These are phyloP conservation scores for Quambalaria eucalypti DNA, from an alignment of 1,284 basidiomycete genomes.

Conservation along the genomic window DNA sequence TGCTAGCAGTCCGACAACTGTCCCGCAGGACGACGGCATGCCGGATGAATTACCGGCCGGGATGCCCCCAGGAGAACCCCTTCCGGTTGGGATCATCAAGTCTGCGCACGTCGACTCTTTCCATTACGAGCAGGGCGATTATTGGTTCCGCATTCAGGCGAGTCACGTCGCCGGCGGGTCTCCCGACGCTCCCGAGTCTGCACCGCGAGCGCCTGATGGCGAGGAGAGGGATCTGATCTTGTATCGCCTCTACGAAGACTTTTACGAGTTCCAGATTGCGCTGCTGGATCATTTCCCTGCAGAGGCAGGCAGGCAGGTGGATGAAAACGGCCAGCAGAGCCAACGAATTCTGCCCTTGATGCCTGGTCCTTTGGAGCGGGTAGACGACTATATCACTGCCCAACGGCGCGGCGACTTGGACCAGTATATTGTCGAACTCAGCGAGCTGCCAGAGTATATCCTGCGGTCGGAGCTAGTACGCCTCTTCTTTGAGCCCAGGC, in stretches of 20 bases:
- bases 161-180: constrained; percentile 52
- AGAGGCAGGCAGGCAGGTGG: constrained; percentile 65
- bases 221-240: constrained; percentile 66
- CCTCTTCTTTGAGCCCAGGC: constrained; percentile 73
- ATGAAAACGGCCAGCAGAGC: constrained; percentile 47
- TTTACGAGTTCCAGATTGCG: constrained; percentile 91
- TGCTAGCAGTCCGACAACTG: too few species aligned
- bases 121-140: constrained; percentile 89
- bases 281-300: constrained; percentile 75
- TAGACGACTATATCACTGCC: constrained; percentile 77
- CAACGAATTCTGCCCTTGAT: constrained; percentile 82
- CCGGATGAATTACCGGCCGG: constrained; percentile 24
- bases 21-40: neutral
- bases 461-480: constrained; percentile 72
- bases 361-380: constrained; percentile 75
- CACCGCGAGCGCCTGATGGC: constrained; percentile 24
- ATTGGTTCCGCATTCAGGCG: constrained; percentile 92
- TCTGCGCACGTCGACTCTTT: constrained; percentile 88
- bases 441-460: constrained; percentile 65
- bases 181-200: constrained; percentile 5
- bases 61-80: constrained; percentile 27
- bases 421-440: constrained; percentile 73
- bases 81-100: constrained; percentile 62
- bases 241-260: constrained; percentile 93
- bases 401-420: constrained; percentile 75